phyloP scores from a whole-genome alignment of 2,329 filamentous ascomycete species.

The Thelonectria olida region DNA sequence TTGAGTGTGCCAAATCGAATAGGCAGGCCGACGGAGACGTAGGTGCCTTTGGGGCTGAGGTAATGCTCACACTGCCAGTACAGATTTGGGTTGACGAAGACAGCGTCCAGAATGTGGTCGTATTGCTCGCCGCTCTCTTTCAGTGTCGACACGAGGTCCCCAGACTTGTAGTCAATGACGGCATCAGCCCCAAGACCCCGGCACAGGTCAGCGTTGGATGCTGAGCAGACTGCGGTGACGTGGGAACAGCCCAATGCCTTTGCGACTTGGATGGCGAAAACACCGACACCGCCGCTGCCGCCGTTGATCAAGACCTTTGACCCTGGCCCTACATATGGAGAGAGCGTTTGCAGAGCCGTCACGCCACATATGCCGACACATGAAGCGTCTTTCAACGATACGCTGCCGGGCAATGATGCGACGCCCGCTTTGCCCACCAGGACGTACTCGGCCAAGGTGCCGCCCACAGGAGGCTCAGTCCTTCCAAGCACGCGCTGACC shows the following conservation, averaged over 20 bases:
- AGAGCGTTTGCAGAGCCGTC: constrained; percentile 17
- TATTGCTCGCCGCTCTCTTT: not conserved
- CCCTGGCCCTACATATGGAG: not conserved
- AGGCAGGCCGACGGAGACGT: constrained; percentile 25
- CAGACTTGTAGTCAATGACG: constrained; percentile 18
- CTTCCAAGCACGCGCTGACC: constrained; percentile 25
- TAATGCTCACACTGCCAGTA: constrained; percentile 31
- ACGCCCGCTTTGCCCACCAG: constrained; percentile 17
- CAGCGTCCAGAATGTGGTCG: constrained; percentile 21
- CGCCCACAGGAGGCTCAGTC: constrained; percentile 17
- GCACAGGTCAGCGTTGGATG: constrained; percentile 16
- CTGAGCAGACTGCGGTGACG: constrained; percentile 20
- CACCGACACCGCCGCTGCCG: constrained; percentile 28
- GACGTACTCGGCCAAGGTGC: constrained; percentile 30
- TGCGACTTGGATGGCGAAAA: constrained; percentile 28
- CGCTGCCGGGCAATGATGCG: not conserved
- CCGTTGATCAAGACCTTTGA: constrained; percentile 25
- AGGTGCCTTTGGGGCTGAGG: constrained; percentile 12
- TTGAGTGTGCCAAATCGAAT: constrained; percentile 9
- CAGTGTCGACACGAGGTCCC: not conserved
- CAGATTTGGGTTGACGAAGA: constrained; percentile 20
- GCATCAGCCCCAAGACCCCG: constrained; percentile 16
- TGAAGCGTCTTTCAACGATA: constrained; percentile 21
- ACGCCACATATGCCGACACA: constrained; percentile 28
- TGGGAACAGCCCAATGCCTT: constrained; percentile 22